Base-by-base conservation (phyloP, 2,329 filamentous ascomycete genomes). In the Trichophyton verrucosum region DNA sequence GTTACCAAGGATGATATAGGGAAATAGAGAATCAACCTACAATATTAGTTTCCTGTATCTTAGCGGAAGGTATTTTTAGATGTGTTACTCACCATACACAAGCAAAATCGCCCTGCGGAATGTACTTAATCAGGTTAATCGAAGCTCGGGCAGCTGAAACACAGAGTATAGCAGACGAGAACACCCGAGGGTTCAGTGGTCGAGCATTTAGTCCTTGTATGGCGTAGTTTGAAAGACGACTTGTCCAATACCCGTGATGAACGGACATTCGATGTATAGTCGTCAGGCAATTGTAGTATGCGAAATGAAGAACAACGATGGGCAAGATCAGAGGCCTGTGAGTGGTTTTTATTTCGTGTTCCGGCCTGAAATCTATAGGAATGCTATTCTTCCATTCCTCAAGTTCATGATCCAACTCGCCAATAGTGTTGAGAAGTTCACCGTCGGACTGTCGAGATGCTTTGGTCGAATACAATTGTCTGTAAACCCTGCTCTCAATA, bases 201-300 rank as follows among this genome's bases (percentile, higher is more conserved):
- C 88, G 82, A 0, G 91, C 87, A 72, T 97, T 97, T 47, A 96
- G 79, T 0, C 94, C 94, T 72, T 96, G 89, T 61, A 97, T 94
- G 15, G 94, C 94, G 70, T 91, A 97, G 69, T 97, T 92, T 42
- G 91, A 95, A 46, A 99, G 76, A 42, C 94, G 84, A 69, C 89
- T 96, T 0, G 92, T 97, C 94, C 94, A 99, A 75, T 96, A 96
- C 13, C 94, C 94, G 71, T 96, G 91, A 68, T 97, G 94, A 33
- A 97, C 88, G 47, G 90, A 95, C 94, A 97, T 99, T 58, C 94
- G 89, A 72, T 99, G 94, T 65, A 99, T 96, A 0, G 94, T 99
- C 0, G 92, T 96, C 58, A 99, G 77, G 68, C 91, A 96, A 72
- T 99, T 99, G 78, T 97, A 97, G 74, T 99, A 99, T 1, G 90